Evolutionary conservation across 371 early-diverging fungal species (phyloP).

Genomic region (Mucor sp.): DNA sequence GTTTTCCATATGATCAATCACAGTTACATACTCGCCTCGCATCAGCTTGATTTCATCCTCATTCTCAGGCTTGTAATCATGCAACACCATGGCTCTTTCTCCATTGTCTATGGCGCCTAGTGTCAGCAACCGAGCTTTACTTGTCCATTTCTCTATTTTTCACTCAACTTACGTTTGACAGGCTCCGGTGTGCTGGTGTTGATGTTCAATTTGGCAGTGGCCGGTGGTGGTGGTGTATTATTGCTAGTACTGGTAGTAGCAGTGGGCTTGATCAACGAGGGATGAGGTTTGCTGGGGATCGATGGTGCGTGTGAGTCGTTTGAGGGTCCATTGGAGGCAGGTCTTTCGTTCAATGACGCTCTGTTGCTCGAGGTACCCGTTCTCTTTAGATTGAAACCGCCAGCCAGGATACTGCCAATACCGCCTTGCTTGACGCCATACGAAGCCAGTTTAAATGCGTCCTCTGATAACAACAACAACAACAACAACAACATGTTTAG

Average conservation of each 20-base stretch:
- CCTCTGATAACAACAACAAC: too few species aligned
- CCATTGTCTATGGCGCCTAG: not conserved
- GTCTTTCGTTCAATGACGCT: conserved; percentile 12
- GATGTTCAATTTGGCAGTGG: not conserved
- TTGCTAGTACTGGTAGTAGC: not conserved
- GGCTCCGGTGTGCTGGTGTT: not conserved
- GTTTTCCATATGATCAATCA: conserved; percentile 53
- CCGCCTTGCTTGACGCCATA: conserved; percentile 85
- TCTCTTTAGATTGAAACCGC: conserved; percentile 27
- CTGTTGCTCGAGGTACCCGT: conserved; percentile 3
- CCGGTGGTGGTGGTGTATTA: too few species aligned
- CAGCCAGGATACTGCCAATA: conserved; percentile 76
- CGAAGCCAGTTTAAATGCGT: conserved; percentile 64
- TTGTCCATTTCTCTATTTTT: not conserved
- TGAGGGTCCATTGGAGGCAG: not conserved
- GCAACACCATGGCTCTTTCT: conserved; percentile 39
- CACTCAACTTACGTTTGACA: not conserved
- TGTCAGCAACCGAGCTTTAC: not conserved
- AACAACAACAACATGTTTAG: not conserved
- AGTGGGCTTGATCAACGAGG: not conserved
- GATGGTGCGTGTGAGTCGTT: conserved; percentile 1
- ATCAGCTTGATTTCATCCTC: conserved; percentile 59
- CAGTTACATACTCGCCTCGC: conserved; percentile 52
- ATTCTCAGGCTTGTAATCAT: conserved; percentile 50
- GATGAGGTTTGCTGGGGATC: conserved; percentile 9